Evolutionary conservation across 176 grass and related monocot species (phyloP), one percentile per base, ranked within the genome.

Genomic region (Poa pratensis): DNA sequence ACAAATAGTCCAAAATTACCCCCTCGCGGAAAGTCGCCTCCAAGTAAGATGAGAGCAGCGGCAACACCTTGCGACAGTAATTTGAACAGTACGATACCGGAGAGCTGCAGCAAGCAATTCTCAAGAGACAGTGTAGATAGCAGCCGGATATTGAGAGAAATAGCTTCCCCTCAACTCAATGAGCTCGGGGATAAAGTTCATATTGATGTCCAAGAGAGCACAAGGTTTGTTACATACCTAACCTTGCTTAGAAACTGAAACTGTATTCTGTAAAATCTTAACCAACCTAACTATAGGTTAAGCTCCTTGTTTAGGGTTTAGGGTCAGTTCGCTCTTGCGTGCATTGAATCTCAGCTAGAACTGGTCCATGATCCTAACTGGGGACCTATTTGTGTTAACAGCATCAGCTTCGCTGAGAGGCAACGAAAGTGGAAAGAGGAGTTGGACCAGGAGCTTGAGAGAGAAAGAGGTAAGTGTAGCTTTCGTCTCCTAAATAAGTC

Each of bases 391-490:
- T 58, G 80, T 86, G 30, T 76, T 62, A 86, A 82, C 87, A 97
- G 91, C 62, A 57, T 79, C 76, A 96, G 63, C 78, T 92, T 92
- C 17, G 91, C 91, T 24, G 93, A 98, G 52, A 98, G 58, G 74
- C 89, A 88, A 63, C 88, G 75, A 60, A 96, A 94, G 82, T 99
- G 96, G 96, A 96, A 94, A 86, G 91, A 99, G 86, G 96, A 99
- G 78, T 78, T 99, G 50, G 86, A 84, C 82, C 90, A 90, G 82
- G 96, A 99, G 86, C 93, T 99, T 75, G 91, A 95, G 82, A 92
- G 87, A 76, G 85, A 94, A 86, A 92, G 96, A 99, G 96, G 96
- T 94, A 91, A 84, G 71, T 10, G 1, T 10, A 87, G 52, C 55
- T 87, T 87, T 81, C 76, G 53, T 64, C 20, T 35, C 17, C 50